Percentiles rank a stretch among this genome's conserved stretches.
Evolutionary conservation across 371 early-diverging fungal species (phyloP).

Genomic region (Zopfochytrium polystomum): DNA sequence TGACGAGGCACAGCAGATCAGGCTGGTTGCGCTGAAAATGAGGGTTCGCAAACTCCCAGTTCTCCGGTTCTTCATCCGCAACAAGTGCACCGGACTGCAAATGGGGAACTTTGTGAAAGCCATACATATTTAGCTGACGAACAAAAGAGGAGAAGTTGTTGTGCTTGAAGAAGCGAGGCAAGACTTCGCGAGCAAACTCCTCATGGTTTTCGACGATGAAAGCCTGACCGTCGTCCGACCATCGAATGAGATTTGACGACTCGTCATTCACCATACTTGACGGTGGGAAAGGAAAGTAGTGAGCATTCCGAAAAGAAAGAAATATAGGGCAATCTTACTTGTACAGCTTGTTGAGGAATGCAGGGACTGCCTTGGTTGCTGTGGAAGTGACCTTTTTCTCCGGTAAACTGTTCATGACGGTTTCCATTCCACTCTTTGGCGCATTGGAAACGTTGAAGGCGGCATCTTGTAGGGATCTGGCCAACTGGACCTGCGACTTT

Average conservation of each 20-base stretch:
- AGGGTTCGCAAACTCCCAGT: constrained; percentile 48
- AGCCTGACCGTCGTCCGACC: constrained; percentile 74
- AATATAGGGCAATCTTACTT: constrained; percentile 12
- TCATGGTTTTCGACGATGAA: constrained; percentile 64
- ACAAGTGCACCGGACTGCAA: constrained; percentile 70
- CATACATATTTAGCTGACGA: constrained; percentile 92
- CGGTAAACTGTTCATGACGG: too few species aligned
- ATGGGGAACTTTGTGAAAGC: constrained; percentile 84
- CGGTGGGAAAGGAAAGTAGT: neutral
- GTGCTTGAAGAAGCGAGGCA: constrained; percentile 88
- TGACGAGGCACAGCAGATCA: constrained; percentile 46
- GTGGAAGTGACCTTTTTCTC: constrained; percentile 21
- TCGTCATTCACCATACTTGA: constrained; percentile 63
- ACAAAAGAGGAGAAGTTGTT: too few species aligned
- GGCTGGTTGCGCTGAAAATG: constrained; percentile 49
- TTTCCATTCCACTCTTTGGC: too few species aligned
- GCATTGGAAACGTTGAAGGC: too few species aligned
- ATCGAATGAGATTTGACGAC: constrained; percentile 58
- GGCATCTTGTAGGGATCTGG: too few species aligned
- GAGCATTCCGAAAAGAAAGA: neutral
- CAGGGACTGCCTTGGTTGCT: constrained; percentile 66
- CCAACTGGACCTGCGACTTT: too few species aligned
- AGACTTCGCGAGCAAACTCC: constrained; percentile 50
- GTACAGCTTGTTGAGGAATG: constrained; percentile 86
- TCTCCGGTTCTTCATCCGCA: constrained; percentile 55